Conservation (phyloP, 805 yeast genomes). For the Nakazawaea siamensis region DNA sequence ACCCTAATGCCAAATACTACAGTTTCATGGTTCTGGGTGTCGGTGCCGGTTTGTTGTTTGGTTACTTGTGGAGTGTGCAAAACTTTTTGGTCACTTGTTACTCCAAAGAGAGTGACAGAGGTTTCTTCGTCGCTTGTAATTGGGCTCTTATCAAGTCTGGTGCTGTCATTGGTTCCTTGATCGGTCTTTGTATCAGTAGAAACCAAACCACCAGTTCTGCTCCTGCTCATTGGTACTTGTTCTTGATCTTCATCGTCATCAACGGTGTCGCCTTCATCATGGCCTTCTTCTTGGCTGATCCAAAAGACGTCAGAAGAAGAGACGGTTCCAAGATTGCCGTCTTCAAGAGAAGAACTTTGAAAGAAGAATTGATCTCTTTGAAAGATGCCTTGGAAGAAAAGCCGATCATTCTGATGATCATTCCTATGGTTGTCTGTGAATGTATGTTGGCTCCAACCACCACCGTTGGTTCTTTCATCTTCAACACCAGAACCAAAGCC, state of each 20-base stretch:
- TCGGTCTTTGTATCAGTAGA: slow-evolving; percentile 10
- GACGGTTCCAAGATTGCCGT: slow-evolving; percentile 13
- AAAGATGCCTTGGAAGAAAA: slow-evolving; percentile 7
- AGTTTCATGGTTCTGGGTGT: slow-evolving; percentile 13
- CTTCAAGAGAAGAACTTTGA: slow-evolving; percentile 9
- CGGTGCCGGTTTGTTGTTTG: slow-evolving; percentile 11
- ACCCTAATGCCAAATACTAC: slow-evolving; percentile 8
- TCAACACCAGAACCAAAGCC: slow-evolving; percentile 12
- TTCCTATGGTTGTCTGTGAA: slow-evolving; percentile 13
- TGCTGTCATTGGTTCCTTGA: slow-evolving; percentile 13
- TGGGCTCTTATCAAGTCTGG: slow-evolving; percentile 14
- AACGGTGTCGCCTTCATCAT: slow-evolving; percentile 10
- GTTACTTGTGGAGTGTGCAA: slow-evolving; percentile 14
- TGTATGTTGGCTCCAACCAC: slow-evolving; percentile 12
- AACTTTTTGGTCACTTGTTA: slow-evolving; percentile 13
- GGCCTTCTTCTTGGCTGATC: slow-evolving; percentile 10
- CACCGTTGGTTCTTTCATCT: slow-evolving; percentile 12
- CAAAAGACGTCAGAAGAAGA: slow-evolving; percentile 11
- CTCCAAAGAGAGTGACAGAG: slow-evolving; percentile 13
- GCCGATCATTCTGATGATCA: slow-evolving; percentile 10
- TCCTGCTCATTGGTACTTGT: slow-evolving; percentile 12
- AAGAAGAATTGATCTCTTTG: slow-evolving; percentile 7
- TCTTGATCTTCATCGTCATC: slow-evolving; percentile 12
- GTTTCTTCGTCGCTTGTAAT: slow-evolving; percentile 12
- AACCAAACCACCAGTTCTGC: slow-evolving; percentile 6